These are phyloP conservation scores for Trichoderma brevicompactum DNA, from an alignment of 2,329 filamentous ascomycete genomes.

Conservation along the genomic window DNA sequence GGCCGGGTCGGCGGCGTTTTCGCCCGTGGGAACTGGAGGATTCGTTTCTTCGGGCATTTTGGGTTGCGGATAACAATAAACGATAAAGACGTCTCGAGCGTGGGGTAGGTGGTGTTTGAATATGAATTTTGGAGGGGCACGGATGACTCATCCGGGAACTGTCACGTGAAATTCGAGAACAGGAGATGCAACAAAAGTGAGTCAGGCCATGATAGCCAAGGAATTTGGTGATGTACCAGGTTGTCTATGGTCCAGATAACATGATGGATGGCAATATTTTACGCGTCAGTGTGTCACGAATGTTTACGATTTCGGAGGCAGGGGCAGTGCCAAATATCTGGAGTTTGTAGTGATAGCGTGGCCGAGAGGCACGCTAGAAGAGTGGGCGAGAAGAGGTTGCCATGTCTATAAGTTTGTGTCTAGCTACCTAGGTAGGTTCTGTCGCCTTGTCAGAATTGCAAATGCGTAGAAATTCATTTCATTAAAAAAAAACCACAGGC, in stretches of 20 bases:
- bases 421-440: neutral
- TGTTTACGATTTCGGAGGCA: too few relatives aligned
- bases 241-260: too few relatives aligned
- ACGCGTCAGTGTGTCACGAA: too few relatives aligned
- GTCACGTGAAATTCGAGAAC: constrained; percentile 9
- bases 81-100: constrained; percentile 14
- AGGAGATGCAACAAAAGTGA: constrained; percentile 1
- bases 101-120: constrained; percentile 22
- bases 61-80: neutral
- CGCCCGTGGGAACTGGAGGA: constrained; percentile 5
- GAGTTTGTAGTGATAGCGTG: neutral
- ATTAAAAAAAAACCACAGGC: neutral
- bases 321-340: too few relatives aligned
- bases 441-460: neutral
- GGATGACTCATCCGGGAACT: constrained; percentile 20
- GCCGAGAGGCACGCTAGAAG: too few relatives aligned
- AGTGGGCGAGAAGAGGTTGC: too few relatives aligned
- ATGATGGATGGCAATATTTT: neutral
- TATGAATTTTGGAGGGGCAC: constrained; percentile 20
- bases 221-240: neutral
- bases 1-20: constrained; percentile 4
- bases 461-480: constrained; percentile 1
- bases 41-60: constrained; percentile 26
- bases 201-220: neutral
- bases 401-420: neutral